Evolutionary conservation across 805 yeast species (phyloP).

Genomic region (Pichia sporocuriosa): DNA sequence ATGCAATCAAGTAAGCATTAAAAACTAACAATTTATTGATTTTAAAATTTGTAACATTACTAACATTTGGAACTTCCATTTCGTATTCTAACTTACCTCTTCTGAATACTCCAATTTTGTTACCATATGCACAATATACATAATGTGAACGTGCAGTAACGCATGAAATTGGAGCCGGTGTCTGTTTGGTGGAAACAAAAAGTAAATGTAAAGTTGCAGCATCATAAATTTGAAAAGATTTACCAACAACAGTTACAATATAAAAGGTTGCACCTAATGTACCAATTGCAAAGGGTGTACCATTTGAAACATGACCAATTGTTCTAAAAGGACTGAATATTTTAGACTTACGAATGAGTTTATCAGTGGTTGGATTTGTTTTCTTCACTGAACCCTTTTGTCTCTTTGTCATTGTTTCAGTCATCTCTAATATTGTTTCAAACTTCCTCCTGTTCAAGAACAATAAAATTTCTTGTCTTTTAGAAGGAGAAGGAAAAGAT

Average conservation of each 20-base stretch:
- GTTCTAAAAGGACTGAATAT: conserved; percentile 83
- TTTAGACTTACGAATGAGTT: conserved; percentile 35
- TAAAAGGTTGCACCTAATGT: conserved; percentile 83
- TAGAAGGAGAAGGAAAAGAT: neutral
- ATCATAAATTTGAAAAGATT: conserved; percentile 87
- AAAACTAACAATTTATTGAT: conserved; percentile 53
- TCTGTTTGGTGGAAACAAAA: conserved; percentile 78
- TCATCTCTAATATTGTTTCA: too few relatives aligned
- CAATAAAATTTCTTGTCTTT: neutral
- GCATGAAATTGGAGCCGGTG: conserved; percentile 61
- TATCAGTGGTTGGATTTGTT: too few relatives aligned
- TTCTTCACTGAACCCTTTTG: conserved; percentile 4
- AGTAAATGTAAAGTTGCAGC: conserved; percentile 77
- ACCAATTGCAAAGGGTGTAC: conserved; percentile 80
- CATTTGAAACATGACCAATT: conserved; percentile 85
- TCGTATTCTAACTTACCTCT: conserved; percentile 64
- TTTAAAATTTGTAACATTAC: conserved; percentile 19
- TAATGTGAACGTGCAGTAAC: conserved; percentile 77
- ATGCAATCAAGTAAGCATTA: conserved; percentile 70
- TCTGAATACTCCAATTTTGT: conserved; percentile 66
- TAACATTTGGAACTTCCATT: conserved; percentile 24
- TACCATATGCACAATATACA: conserved; percentile 71
- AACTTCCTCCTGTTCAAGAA: too few relatives aligned
- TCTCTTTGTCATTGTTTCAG: conserved; percentile 8
- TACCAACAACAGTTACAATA: conserved; percentile 84